Conservation (phyloP, 345 rosid genomes). For the Eucalyptus marginata region DNA sequence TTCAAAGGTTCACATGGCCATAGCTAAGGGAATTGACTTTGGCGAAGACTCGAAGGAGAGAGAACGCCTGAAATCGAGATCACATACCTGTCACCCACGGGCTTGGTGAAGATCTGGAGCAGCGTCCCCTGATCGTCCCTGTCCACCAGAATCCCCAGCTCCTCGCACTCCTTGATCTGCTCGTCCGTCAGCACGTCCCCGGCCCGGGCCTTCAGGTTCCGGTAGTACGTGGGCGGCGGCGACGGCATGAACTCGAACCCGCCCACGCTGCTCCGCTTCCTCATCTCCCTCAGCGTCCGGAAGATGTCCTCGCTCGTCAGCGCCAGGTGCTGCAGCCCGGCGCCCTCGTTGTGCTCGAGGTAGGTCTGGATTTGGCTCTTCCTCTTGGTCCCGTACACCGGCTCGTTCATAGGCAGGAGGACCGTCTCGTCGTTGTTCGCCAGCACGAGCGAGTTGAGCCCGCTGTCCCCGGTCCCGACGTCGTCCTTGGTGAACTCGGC, state of each 20-base stretch:
- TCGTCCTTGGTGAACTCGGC: conserved; percentile 94
- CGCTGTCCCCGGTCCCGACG: conserved; percentile 86
- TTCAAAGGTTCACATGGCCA: background rate
- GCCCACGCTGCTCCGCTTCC: conserved; percentile 64
- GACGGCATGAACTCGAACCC: conserved; percentile 95
- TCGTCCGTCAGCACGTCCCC: conserved; percentile 72
- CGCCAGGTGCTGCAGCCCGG: conserved; percentile 84
- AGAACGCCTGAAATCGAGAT: background rate
- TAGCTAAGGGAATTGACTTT: background rate
- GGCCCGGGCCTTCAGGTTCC: conserved; percentile 57
- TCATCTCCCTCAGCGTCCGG: conserved; percentile 72
- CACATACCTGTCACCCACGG: conserved; percentile 75
- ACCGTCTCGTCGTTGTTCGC: conserved; percentile 79
- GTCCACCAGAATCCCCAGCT: conserved; percentile 84
- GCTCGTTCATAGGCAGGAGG: conserved; percentile 78
- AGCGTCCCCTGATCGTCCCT: conserved; percentile 93
- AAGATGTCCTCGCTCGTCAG: conserved; percentile 66
- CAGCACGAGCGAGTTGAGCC: conserved; percentile 65
- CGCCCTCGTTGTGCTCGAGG: conserved; percentile 87
- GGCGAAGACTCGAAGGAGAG: background rate
- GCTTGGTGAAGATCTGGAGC: conserved; percentile 96
- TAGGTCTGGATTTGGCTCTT: conserved; percentile 96
- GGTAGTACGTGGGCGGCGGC: conserved; percentile 80
- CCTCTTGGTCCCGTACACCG: conserved; percentile 81
- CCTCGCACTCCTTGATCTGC: conserved; percentile 81